Base-by-base conservation (phyloP, 1,284 basidiomycete species). In the Apiotrichum siamense region DNA sequence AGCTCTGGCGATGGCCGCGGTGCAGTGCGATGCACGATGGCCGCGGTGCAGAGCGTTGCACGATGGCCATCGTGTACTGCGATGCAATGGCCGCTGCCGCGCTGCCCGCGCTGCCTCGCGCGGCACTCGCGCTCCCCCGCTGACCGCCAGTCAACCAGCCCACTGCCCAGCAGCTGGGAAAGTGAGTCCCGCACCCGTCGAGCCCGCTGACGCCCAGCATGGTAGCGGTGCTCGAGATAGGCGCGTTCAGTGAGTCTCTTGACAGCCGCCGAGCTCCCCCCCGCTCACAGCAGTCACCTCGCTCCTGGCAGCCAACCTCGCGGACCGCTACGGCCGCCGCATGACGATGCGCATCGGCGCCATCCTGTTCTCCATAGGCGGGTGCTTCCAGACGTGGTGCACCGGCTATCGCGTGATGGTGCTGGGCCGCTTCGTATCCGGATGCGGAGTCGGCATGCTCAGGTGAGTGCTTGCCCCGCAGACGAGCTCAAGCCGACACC, bases 401-500 rank as follows among this genome's bases (percentile, higher is more conserved):
- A 77, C 76, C 4, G 89, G 92, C 4, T 96, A 88, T 74, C 79
- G 77, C 67, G 77, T 80, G 44, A 97, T 98, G 92, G 82, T 96
- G 36, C 55, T 89, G 7, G 94, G 94, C 13, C 80, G 94, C 36
- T 77, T 97, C 41, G 77, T 93, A 51, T 88, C 87, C 56, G 94
- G 93, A 2, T 90, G 89, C 62, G 94, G 94, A 15, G 94, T 98
- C 13, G 94, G 93, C 13, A 78, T 97, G 59, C 77, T 97, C 44
- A 89, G 86, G 87, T 89, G 66, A 62, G 86, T 79, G 11, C 21
- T 31, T 27, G 47, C 12, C n/a, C n/a, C n/a, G n/a, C 24, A 15
- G 31, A 15, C 18, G 12, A 15, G 37, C n/a, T 20, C 39, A 5
- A n/a, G 25, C 41, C 54, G 47, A 46, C 23, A n/a, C 32, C 20